Percentiles rank a stretch among this genome's conserved stretches.
phyloP scores from a whole-genome alignment of 1,284 basidiomycete species.

The Taiwanofungus camphoratus region DNA sequence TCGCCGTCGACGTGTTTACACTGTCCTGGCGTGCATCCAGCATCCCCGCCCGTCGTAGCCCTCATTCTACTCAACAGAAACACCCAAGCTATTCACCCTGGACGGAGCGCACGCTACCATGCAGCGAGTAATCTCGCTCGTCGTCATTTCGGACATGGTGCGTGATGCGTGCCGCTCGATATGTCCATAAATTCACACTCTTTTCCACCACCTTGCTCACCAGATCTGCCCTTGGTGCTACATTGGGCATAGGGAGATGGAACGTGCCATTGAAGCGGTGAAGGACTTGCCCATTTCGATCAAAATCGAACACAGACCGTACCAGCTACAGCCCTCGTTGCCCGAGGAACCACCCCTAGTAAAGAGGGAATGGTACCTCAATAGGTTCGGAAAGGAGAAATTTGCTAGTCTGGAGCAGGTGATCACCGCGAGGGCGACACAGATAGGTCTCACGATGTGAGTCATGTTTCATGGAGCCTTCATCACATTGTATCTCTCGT shows the following conservation, averaged over 20 bases:
- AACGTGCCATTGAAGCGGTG: slow-evolving; percentile 58
- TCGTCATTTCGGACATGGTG: slow-evolving; percentile 69
- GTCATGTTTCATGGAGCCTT: slow-evolving; percentile 20
- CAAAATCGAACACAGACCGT: slow-evolving; percentile 73
- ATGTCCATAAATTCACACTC: slow-evolving; percentile 1
- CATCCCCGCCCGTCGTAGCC: too few relatives aligned
- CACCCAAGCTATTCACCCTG: too few relatives aligned
- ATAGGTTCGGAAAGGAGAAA: slow-evolving; percentile 56
- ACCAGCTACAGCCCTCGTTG: slow-evolving; percentile 52
- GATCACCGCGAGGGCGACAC: slow-evolving; percentile 47
- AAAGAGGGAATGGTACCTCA: slow-evolving; percentile 44
- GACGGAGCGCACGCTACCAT: slow-evolving; percentile 5
- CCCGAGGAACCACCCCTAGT: slow-evolving; percentile 40
- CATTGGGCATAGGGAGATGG: slow-evolving; percentile 67
- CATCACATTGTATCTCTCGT: not conserved
- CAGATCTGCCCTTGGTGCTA: slow-evolving; percentile 74
- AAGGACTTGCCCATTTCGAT: slow-evolving; percentile 59
- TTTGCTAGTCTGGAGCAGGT: slow-evolving; percentile 42
- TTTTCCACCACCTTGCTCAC: slow-evolving; percentile 3
- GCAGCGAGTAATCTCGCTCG: slow-evolving; percentile 49
- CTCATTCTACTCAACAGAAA: too few relatives aligned
- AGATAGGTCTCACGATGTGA: slow-evolving; percentile 64
- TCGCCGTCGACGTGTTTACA: too few relatives aligned
- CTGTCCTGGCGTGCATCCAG: too few relatives aligned
- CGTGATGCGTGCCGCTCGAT: slow-evolving; percentile 25